Evolutionary conservation across 208 protist species (phyloP).

Genomic region (Trypanosoma cruzi): DNA sequence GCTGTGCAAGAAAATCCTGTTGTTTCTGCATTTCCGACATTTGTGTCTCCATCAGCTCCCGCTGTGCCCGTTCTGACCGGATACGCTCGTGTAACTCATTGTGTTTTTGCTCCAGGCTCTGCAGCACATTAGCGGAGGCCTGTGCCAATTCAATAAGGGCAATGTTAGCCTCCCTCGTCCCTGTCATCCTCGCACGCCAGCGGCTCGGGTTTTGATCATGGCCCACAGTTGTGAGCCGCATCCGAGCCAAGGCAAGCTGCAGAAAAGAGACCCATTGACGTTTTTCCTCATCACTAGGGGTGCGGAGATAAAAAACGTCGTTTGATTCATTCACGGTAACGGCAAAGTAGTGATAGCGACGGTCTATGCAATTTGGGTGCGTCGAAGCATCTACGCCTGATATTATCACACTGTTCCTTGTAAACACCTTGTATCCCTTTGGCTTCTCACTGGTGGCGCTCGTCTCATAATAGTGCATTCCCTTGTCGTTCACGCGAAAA

Average conservation of each 20-base stretch:
- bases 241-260: constrained; percentile 21
- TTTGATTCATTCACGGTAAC: constrained; percentile 29
- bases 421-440: constrained; percentile 36
- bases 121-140: background rate
- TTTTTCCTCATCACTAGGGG: constrained; percentile 14
- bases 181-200: constrained; percentile 29
- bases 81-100: constrained; percentile 22
- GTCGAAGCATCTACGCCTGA: constrained; percentile 5
- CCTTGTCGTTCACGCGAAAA: constrained; percentile 35
- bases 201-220: constrained; percentile 33
- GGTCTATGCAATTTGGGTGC: constrained; percentile 18
- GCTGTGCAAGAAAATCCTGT: constrained; percentile 5
- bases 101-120: constrained; percentile 11
- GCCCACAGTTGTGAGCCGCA: constrained; percentile 20
- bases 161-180: constrained; percentile 18
- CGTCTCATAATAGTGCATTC: constrained; percentile 38
- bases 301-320: constrained; percentile 32
- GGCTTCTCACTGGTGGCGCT: constrained; percentile 23
- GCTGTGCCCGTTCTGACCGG: constrained; percentile 8
- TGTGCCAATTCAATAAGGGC: constrained; percentile 17
- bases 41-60: constrained; percentile 28
- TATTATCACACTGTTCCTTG: constrained; percentile 9
- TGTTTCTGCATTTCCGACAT: constrained; percentile 24
- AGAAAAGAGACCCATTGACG: constrained; percentile 32
- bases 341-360: constrained; percentile 30